Percentiles rank a stretch among this genome's conserved stretches.
Conservation (phyloP, 495 filamentous ascomycete species). For the Penicillium nucicola region DNA sequence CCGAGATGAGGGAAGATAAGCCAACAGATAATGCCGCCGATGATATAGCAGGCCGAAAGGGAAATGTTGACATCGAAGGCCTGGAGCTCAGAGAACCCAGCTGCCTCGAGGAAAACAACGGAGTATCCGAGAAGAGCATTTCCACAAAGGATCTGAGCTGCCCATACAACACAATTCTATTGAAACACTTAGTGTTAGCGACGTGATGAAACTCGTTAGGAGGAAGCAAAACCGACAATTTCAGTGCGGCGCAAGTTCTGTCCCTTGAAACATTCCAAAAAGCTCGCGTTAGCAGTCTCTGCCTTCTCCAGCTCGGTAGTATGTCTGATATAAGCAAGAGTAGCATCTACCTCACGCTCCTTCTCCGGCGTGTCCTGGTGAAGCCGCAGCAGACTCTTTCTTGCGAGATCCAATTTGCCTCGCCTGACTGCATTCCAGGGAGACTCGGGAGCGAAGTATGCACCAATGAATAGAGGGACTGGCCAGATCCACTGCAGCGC, state of each 20-base stretch:
- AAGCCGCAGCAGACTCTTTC: slow-evolving; percentile 34
- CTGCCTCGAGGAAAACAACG: slow-evolving; percentile 39
- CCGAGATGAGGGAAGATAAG: slow-evolving; percentile 47
- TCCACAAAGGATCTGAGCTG: slow-evolving; percentile 32
- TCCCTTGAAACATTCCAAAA: slow-evolving; percentile 37
- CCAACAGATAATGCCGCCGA: slow-evolving; percentile 63
- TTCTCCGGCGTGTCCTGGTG: slow-evolving; percentile 27
- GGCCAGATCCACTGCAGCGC: slow-evolving; percentile 56
- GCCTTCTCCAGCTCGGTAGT: slow-evolving; percentile 35
- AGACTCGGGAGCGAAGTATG: slow-evolving; percentile 42
- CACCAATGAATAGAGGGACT: slow-evolving; percentile 37
- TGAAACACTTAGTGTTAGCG: not conserved
- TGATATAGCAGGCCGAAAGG: slow-evolving; percentile 57
- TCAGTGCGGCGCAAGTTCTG: slow-evolving; percentile 39
- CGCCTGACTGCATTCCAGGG: slow-evolving; percentile 43
- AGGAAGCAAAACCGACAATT: slow-evolving; percentile 60
- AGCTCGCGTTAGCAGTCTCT: slow-evolving; percentile 25
- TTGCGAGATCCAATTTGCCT: slow-evolving; percentile 43
- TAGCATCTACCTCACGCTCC: slow-evolving; percentile 48
- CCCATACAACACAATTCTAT: slow-evolving; percentile 41
- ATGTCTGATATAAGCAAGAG: slow-evolving; percentile 43
- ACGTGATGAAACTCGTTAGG: not conserved
- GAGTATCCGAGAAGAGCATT: slow-evolving; percentile 31
- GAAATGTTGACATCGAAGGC: slow-evolving; percentile 29
- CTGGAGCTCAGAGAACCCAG: slow-evolving; percentile 26